Conservation (phyloP, 2,329 filamentous ascomycete genomes). For the Aureobasidium sp. region DNA sequence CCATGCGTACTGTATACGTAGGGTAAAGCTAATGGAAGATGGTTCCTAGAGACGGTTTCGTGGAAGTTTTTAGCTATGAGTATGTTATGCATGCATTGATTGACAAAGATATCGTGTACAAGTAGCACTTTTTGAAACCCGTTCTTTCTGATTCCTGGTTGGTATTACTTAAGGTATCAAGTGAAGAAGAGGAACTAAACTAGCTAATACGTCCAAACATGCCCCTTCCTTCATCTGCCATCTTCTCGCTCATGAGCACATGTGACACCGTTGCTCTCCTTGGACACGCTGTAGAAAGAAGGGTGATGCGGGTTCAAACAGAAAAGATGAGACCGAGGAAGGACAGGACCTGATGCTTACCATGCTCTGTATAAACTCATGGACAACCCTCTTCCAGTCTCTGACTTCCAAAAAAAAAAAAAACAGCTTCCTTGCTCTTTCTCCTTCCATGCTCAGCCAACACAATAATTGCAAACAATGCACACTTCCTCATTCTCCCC, state of each 20-base stretch:
- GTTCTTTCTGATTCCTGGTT: neutral
- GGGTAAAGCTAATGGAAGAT: no score
- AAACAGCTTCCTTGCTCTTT: neutral
- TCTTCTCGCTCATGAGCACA: neutral
- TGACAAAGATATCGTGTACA: no score
- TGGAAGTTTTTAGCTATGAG: no score
- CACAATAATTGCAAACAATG: conserved; percentile 5
- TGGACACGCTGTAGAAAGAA: neutral
- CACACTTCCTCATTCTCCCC: neutral
- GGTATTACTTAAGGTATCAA: neutral
- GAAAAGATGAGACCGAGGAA: neutral
- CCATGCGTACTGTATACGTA: no score
- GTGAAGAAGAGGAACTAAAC: neutral
- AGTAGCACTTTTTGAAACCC: no score
- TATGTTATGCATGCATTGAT: no score
- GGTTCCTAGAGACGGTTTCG: no score
- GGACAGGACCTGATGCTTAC: neutral
- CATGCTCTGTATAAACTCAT: neutral
- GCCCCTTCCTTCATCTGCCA: neutral
- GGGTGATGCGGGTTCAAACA: neutral
- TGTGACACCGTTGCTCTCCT: neutral
- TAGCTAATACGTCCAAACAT: neutral
- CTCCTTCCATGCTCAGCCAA: neutral
- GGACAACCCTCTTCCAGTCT: neutral
- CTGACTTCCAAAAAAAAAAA: no score